phyloP scores from a whole-genome alignment of 2,329 filamentous ascomycete genomes.

The Clonostachys rosea region DNA sequence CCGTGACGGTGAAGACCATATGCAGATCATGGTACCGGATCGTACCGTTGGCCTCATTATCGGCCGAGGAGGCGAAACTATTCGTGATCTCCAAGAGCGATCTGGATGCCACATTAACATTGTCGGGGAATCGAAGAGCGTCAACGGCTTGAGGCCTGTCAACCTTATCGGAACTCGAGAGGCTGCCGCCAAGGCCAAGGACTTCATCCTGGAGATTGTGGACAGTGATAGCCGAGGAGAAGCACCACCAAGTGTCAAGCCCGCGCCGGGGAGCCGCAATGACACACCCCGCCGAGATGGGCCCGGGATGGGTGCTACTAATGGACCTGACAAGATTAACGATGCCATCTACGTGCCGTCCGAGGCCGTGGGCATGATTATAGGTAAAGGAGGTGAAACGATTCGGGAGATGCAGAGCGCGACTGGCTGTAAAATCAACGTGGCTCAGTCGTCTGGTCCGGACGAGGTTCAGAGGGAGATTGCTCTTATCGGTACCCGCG shows the following conservation, averaged over 20 bases:
- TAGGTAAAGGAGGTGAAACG: conserved; percentile 89
- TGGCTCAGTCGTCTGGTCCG: conserved; percentile 74
- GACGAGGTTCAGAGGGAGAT: conserved; percentile 82
- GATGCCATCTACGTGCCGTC: conserved; percentile 84
- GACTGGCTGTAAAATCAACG: conserved; percentile 92
- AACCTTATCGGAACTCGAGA: conserved; percentile 80
- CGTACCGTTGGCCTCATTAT: conserved; percentile 91
- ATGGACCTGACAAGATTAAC: conserved; percentile 62
- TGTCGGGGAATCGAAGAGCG: conserved; percentile 86
- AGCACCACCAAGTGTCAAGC: conserved; percentile 11
- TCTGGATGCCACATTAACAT: conserved; percentile 97
- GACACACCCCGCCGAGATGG: conserved; percentile 24
- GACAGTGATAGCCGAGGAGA: conserved; percentile 77
- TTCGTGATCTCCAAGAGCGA: conserved; percentile 84
- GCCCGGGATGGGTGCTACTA: conserved; percentile 13
- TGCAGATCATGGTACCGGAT: conserved; percentile 93
- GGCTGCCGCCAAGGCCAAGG: conserved; percentile 74
- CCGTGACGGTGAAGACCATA: conserved; percentile 76
- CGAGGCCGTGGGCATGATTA: conserved; percentile 93
- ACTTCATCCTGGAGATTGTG: conserved; percentile 89
- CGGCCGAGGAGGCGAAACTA: conserved; percentile 88
- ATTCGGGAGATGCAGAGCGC: conserved; percentile 89
- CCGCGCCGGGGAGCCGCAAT: conserved; percentile 15
- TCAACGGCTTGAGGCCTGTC: conserved; percentile 84
- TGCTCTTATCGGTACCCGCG: conserved; percentile 72